These are phyloP conservation scores for Paecilomyces fulvus DNA, from an alignment of 2,329 filamentous ascomycete genomes.

Conservation along the genomic window DNA sequence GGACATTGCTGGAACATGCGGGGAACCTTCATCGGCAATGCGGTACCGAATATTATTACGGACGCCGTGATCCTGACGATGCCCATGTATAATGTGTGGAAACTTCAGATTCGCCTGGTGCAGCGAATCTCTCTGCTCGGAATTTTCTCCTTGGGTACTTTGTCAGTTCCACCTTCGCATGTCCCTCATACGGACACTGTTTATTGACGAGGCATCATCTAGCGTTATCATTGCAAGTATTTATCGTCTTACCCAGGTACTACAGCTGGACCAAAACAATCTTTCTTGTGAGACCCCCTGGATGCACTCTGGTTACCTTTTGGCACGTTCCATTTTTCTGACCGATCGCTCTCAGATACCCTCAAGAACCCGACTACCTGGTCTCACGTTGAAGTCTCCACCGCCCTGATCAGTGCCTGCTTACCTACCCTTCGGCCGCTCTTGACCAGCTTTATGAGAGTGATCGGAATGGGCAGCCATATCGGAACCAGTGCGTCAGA, in stretches of 20 bases:
- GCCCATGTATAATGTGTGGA: neutral
- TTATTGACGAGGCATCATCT: neutral
- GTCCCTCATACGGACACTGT: neutral
- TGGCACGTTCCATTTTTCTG: no score
- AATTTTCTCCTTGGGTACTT: neutral
- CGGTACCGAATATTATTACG: neutral
- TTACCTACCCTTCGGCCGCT: slow-evolving; percentile 1
- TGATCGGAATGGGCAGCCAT: neutral
- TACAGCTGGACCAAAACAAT: slow-evolving; percentile 1
- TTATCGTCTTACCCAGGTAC: neutral
- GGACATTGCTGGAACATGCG: neutral
- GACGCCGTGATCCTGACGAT: neutral
- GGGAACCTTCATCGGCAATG: neutral
- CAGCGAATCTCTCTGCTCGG: neutral
- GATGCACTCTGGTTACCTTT: no score
- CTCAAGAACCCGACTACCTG: neutral
- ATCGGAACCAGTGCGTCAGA: neutral
- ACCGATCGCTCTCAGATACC: neutral
- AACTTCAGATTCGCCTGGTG: neutral
- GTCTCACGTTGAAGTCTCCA: neutral
- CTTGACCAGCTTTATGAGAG: neutral
- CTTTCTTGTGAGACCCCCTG: neutral
- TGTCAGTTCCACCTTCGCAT: neutral
- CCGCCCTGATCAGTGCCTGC: slow-evolving; percentile 1
- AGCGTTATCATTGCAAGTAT: slow-evolving; percentile 1